Base-by-base conservation (phyloP, 2,329 filamentous ascomycete species). In the Penicillium sp. region DNA sequence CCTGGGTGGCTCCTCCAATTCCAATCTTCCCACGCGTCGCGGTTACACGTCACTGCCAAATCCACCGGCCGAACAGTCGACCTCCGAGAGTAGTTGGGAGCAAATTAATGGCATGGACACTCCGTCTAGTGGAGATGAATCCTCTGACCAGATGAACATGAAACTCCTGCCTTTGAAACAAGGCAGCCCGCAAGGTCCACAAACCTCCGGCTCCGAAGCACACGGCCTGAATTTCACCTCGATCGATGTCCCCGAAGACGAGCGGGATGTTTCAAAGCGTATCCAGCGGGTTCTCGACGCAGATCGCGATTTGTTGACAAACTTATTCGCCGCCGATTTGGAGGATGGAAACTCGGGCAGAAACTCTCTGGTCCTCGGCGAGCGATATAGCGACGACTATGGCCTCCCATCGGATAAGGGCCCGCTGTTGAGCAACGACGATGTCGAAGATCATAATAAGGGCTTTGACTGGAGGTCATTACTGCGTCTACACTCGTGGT, bases 321-420 rank as follows among this genome's bases (percentile, higher is more conserved):
- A 64, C 9, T 59, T 61, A 9, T 64, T 64, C 36, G 43, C 59
- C 32, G 53, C 58, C 3, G 62, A 65, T 47, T 45, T 65, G 8
- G 58, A 65, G 23, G 60, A 56, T 27, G 56, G 50, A 14, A 32
- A 55, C 27, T 60, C 62, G 10, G 14, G 14, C 35, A 53, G 43
- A 42, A 26, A 19, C n/a, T 51, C 54, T 19, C 32, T 56, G 10
- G 34, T 42, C 9, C 36, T 65, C 16, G 54, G 55, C 40, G 47
- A 42, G 11, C 29, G 47, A 16, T 42, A 49, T 18, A 49, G 47
- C 27, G 63, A 65, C 19, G 59, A 61, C 11, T 63, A 62, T 47
- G 62, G 61, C 2, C 14, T 55, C 26, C 55, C 53, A 35, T 23
- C 45, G 13, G 45, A 59, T 7, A 62, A 59, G 47, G 23, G 38